Percentiles rank a stretch among this genome's conserved stretches.
phyloP scores from a whole-genome alignment of 805 yeast genomes.

The Pichia scutulata region DNA sequence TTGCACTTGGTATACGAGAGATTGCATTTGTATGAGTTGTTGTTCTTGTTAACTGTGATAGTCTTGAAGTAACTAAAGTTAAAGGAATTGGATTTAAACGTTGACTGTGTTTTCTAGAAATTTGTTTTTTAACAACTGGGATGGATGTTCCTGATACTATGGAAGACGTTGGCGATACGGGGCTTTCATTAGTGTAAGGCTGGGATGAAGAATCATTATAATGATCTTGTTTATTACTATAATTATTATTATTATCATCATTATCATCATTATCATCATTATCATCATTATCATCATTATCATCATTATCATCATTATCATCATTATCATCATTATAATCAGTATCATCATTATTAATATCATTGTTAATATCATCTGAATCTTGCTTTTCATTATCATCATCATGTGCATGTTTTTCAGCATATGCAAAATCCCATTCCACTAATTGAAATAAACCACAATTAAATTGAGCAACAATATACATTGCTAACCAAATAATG shows the following conservation, averaged over 20 bases:
- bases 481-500: conserved; percentile 48
- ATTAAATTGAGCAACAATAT: conserved; percentile 44
- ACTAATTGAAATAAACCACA: conserved; percentile 44
- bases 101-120: background rate
- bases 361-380: too few relatives aligned
- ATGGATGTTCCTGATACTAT: background rate
- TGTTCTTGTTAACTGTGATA: conserved; percentile 5
- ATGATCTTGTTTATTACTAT: too few relatives aligned
- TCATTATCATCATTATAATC: background rate
- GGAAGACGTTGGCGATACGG: conserved; percentile 9
- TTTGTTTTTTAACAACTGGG: background rate
- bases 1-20: conserved; percentile 27
- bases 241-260: background rate
- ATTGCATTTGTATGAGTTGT: conserved; percentile 10
- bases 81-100: conserved; percentile 5
- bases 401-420: conserved; percentile 1
- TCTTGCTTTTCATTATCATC: conserved; percentile 5
- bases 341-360: background rate
- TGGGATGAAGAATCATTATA: background rate
- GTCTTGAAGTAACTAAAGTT: background rate
- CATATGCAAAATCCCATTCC: conserved; percentile 42
- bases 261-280: background rate
- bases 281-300: background rate
- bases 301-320: background rate
- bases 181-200: conserved; percentile 1